Percentiles rank a stretch among this genome's conserved stretches.
phyloP scores from a whole-genome alignment of 2,329 filamentous ascomycete genomes.

The Corynespora cassiicola region DNA sequence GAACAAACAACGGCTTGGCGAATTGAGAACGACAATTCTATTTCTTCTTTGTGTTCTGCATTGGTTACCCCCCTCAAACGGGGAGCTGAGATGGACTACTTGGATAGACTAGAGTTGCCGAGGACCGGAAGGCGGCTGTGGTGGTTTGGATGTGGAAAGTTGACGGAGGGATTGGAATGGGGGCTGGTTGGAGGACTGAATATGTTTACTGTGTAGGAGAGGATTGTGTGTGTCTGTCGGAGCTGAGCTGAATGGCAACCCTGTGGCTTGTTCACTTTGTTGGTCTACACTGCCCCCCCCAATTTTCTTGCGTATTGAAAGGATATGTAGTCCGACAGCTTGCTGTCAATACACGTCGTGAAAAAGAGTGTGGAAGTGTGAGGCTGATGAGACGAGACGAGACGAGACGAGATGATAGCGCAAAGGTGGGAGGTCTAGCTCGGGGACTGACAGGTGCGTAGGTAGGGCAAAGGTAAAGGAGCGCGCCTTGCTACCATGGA shows the following conservation, averaged over 20 bases:
- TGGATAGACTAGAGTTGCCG: constrained; percentile 31
- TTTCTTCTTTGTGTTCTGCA: constrained; percentile 13
- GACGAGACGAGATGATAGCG: no score
- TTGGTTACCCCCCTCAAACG: constrained; percentile 9
- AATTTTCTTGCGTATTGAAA: constrained; percentile 19
- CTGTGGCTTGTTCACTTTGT: constrained; percentile 17
- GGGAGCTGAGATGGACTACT: constrained; percentile 19
- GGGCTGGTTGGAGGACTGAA: constrained; percentile 24
- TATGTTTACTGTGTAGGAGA: constrained; percentile 23
- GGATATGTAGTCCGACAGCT: constrained; percentile 23
- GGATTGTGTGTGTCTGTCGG: constrained; percentile 29
- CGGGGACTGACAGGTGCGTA: no score
- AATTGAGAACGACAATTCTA: constrained; percentile 31
- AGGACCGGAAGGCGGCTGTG: constrained; percentile 41
- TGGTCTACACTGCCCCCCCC: constrained; percentile 16
- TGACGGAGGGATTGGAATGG: constrained; percentile 28
- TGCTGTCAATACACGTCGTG: constrained; percentile 20
- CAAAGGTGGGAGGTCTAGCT: no score
- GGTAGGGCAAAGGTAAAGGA: no score
- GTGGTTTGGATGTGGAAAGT: constrained; percentile 36
- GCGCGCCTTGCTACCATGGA: no score
- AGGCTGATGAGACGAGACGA: no score
- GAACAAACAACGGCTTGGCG: constrained; percentile 46
- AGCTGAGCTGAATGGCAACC: constrained; percentile 29
- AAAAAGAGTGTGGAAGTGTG: no score